These are phyloP conservation scores for Miamiensis avidus DNA, from an alignment of 169 alveolate species.

Conservation along the genomic window DNA sequence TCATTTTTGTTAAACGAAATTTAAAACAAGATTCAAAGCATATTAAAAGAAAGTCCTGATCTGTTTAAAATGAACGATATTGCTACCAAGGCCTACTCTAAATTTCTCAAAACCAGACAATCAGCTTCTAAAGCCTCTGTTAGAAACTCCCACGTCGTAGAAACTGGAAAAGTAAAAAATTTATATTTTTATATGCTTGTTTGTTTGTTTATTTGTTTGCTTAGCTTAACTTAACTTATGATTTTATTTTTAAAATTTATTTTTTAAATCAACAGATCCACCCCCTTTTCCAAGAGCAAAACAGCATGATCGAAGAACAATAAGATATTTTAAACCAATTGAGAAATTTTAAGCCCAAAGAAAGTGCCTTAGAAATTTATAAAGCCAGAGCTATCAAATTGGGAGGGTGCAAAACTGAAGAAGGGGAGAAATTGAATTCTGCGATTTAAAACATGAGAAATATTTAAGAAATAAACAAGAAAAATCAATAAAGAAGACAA, in stretches of 20 bases:
- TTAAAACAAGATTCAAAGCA: conserved; percentile 23
- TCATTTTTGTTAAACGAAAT: conserved; percentile 39
- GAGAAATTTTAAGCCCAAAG: conserved; percentile 55
- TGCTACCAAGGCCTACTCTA: conserved; percentile 48
- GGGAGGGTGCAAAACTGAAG: conserved; percentile 14
- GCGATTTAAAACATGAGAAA: conserved; percentile 24
- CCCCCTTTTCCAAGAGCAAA: conserved; percentile 41
- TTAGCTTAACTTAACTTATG: not conserved
- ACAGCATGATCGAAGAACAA: conserved; percentile 33
- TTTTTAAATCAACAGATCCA: conserved; percentile 31
- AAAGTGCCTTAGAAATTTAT: conserved; percentile 55
- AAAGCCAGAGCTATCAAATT: conserved; percentile 10
- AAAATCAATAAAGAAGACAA: conserved; percentile 33
- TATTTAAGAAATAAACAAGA: conserved; percentile 3
- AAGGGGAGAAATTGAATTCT: conserved; percentile 3
- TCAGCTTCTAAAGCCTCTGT: conserved; percentile 57
- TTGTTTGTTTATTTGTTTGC: no score
- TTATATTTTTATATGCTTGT: no score
- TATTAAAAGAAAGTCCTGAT: conserved; percentile 34
- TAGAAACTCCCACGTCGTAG: conserved; percentile 3
- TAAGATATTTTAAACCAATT: conserved; percentile 51
- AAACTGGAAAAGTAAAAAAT: not conserved
- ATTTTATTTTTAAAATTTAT: not conserved
- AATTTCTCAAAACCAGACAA: conserved; percentile 60
- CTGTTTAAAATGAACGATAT: conserved; percentile 39